phyloP scores from a whole-genome alignment of 805 yeast genomes.

The Trichomonascus vanleenenianus region DNA sequence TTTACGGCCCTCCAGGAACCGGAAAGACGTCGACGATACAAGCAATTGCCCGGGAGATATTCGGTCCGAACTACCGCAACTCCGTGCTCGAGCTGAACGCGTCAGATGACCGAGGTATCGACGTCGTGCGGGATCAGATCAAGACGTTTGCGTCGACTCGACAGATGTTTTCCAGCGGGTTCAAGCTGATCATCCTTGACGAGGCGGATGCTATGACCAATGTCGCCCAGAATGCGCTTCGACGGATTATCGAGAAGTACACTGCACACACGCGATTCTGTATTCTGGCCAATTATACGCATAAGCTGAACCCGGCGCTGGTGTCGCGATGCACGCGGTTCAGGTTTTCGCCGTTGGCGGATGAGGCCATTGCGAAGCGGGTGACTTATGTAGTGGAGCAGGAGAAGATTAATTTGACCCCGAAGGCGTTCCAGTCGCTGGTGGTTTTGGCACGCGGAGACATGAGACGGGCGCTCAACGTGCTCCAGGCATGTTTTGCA shows the following conservation, averaged over 20 bases:
- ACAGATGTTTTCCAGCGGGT: constrained; percentile 74
- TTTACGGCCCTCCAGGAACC: constrained; percentile 95
- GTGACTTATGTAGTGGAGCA: constrained; percentile 57
- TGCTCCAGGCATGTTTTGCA: constrained; percentile 88
- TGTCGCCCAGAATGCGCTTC: constrained; percentile 90
- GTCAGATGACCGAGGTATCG: constrained; percentile 95
- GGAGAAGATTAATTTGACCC: constrained; percentile 54
- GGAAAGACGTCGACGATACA: constrained; percentile 86
- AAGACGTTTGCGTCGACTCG: constrained; percentile 93
- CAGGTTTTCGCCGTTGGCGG: constrained; percentile 76
- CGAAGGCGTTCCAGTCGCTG: constrained; percentile 58
- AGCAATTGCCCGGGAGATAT: constrained; percentile 80
- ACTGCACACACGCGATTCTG: constrained; percentile 94
- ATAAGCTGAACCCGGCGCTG: constrained; percentile 90
- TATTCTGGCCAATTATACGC: constrained; percentile 91
- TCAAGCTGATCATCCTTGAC: constrained; percentile 85
- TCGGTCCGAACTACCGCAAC: constrained; percentile 72
- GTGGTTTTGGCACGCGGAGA: constrained; percentile 81
- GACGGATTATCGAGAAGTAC: constrained; percentile 90
- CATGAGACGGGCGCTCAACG: constrained; percentile 92
- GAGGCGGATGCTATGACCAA: constrained; percentile 98
- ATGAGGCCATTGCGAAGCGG: constrained; percentile 60
- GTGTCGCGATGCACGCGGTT: constrained; percentile 92
- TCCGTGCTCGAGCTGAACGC: constrained; percentile 96
- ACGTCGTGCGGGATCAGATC: constrained; percentile 95